These are phyloP conservation scores for Phytopythium aichiense DNA, from an alignment of 352 stramenopile genomes.

Conservation along the genomic window DNA sequence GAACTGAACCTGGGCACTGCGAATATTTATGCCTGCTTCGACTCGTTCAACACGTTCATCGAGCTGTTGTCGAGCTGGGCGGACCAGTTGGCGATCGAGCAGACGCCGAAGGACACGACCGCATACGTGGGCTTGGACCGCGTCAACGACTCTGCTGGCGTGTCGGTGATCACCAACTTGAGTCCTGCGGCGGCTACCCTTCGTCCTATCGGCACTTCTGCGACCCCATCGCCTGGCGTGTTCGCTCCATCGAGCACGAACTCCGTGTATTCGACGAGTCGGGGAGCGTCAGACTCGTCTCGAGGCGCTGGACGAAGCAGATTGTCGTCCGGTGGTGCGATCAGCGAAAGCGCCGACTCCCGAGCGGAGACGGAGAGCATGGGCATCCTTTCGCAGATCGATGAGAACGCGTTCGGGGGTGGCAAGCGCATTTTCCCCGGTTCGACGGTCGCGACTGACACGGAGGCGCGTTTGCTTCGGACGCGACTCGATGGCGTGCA, in stretches of 20 bases:
- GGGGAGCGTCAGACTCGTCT: not conserved
- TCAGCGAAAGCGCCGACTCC: not conserved
- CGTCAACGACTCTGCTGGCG: constrained; percentile 43
- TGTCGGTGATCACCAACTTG: constrained; percentile 77
- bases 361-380: constrained; percentile 11
- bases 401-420: constrained; percentile 74
- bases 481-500: constrained; percentile 74
- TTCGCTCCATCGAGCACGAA: not conserved
- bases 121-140: constrained; percentile 77
- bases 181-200: constrained; percentile 24
- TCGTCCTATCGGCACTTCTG: constrained; percentile 17
- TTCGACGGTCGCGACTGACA: constrained; percentile 63
- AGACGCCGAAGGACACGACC: constrained; percentile 64
- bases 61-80: constrained; percentile 66
- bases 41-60: constrained; percentile 86
- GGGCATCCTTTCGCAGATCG: constrained; percentile 71
- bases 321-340: not conserved
- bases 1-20: constrained; percentile 80
- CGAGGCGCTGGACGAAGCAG: not conserved
- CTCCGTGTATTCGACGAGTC: not conserved
- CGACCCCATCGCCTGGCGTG: not conserved
- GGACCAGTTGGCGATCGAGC: constrained; percentile 61
- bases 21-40: constrained; percentile 88
- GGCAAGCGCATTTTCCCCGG: constrained; percentile 64
- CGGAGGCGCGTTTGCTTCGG: constrained; percentile 73